phyloP scores from a whole-genome alignment of 169 alveolate genomes.

The Perkinsus chesapeaki region DNA sequence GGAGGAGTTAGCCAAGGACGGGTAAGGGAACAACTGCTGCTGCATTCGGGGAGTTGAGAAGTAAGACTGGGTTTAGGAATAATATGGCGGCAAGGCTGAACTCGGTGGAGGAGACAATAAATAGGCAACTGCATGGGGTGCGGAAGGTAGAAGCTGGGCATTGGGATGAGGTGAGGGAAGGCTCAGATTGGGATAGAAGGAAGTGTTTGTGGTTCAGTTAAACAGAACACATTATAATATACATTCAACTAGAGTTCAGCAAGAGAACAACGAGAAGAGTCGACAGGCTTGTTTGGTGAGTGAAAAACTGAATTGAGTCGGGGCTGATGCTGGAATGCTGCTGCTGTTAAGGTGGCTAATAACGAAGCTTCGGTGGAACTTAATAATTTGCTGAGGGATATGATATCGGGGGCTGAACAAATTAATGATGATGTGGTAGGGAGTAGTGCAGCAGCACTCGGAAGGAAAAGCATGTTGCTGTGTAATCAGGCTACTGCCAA shows the following conservation, averaged over 20 bases:
- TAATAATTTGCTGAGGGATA: background rate
- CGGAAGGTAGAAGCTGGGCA: background rate
- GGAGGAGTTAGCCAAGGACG: background rate
- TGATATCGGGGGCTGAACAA: background rate
- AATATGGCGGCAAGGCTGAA: background rate
- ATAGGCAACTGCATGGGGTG: background rate
- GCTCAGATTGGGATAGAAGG: background rate
- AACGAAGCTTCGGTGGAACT: background rate
- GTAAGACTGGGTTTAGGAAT: background rate
- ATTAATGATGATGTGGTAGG: background rate
- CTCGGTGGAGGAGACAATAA: background rate
- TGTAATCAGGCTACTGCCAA: background rate
- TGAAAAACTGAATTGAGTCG: background rate
- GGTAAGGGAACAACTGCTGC: background rate
- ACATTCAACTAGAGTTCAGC: background rate
- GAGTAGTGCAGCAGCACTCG: background rate
- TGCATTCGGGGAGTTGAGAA: background rate
- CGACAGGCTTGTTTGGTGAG: background rate
- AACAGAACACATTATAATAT: background rate
- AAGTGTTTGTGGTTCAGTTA: background rate
- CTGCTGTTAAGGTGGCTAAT: background rate
- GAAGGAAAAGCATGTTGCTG: background rate
- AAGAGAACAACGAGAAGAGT: background rate
- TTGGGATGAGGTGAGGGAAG: background rate
- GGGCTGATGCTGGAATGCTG: background rate